Evolutionary conservation across 768 basidiomycete species (phyloP).

Genomic region (Xanthoconium purpureum): DNA sequence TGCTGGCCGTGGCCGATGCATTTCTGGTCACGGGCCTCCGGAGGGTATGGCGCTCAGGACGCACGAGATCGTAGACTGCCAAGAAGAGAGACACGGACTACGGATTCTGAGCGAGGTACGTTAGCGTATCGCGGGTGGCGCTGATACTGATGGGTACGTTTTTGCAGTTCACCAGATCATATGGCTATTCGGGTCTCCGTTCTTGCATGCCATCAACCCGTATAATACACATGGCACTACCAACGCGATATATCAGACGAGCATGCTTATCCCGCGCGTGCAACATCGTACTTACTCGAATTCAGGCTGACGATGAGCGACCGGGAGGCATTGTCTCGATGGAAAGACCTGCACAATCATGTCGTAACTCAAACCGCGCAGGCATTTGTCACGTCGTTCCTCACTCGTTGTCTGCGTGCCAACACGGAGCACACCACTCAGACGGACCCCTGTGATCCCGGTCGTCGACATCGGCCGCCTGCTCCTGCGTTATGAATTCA

Average conservation of each 20-base stretch:
- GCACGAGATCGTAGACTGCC: constrained; percentile 85
- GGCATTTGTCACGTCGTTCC: constrained; percentile 75
- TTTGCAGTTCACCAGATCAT: constrained; percentile 75
- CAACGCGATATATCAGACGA: constrained; percentile 60
- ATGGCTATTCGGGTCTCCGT: constrained; percentile 83
- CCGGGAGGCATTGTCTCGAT: constrained; percentile 68
- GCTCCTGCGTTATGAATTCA: constrained; percentile 63
- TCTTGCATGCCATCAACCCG: constrained; percentile 86
- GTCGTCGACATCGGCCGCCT: constrained; percentile 46
- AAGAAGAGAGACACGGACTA: constrained; percentile 61
- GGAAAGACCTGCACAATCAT: constrained; percentile 85
- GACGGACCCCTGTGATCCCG: constrained; percentile 35
- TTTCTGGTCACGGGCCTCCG: constrained; percentile 82
- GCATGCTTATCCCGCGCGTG: background rate
- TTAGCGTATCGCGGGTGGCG: background rate
- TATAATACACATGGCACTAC: constrained; percentile 85
- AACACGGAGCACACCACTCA: constrained; percentile 59
- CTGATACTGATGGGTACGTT: background rate
- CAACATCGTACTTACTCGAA: background rate
- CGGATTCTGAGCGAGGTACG: constrained; percentile 75
- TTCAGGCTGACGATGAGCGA: constrained; percentile 73
- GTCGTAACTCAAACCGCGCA: constrained; percentile 87
- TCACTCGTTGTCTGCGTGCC: constrained; percentile 69
- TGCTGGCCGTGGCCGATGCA: constrained; percentile 79
- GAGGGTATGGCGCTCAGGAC: constrained; percentile 85